These are phyloP conservation scores for Gossypium mustelinum DNA, from an alignment of 345 rosid genomes.

Conservation along the genomic window DNA sequence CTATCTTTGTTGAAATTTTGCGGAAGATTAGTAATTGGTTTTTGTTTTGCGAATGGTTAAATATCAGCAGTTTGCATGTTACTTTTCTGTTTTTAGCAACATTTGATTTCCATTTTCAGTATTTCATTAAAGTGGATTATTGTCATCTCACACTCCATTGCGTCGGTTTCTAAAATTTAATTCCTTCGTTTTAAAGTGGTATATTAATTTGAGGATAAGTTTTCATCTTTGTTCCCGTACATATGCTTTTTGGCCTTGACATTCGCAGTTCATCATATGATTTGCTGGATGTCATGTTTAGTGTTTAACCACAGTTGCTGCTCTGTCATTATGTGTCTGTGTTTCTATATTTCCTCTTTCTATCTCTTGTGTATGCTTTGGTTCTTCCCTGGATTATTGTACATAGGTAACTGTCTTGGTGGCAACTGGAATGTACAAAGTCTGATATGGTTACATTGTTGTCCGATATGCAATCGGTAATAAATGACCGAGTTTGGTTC, in stretches of 20 bases:
- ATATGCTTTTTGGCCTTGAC: background rate
- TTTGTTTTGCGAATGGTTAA: background rate
- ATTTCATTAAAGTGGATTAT: background rate
- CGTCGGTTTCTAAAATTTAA: background rate
- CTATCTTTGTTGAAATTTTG: too few relatives aligned
- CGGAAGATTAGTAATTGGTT: background rate
- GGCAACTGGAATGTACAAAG: background rate
- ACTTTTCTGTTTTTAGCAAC: background rate
- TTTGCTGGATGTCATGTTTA: background rate
- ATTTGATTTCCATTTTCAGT: background rate
- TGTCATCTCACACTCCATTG: too few relatives aligned
- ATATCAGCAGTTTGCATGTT: background rate
- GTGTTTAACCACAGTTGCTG: background rate
- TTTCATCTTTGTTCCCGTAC: background rate
- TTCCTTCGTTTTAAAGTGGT: background rate
- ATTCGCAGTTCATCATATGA: background rate
- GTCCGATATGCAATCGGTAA: conserved; percentile 11
- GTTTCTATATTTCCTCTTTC: background rate
- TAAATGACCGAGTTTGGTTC: conserved; percentile 12
- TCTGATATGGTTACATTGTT: conserved; percentile 1
- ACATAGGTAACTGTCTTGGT: background rate
- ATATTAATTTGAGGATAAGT: background rate
- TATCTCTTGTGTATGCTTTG: background rate
- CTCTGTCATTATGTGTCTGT: background rate
- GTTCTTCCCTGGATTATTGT: conserved; percentile 1